A percentile compares a stretch with the other conserved stretches of the same genome.
Conservation (phyloP, 2,329 filamentous ascomycete species). For the Arthrobotrys pseudoclavata region DNA sequence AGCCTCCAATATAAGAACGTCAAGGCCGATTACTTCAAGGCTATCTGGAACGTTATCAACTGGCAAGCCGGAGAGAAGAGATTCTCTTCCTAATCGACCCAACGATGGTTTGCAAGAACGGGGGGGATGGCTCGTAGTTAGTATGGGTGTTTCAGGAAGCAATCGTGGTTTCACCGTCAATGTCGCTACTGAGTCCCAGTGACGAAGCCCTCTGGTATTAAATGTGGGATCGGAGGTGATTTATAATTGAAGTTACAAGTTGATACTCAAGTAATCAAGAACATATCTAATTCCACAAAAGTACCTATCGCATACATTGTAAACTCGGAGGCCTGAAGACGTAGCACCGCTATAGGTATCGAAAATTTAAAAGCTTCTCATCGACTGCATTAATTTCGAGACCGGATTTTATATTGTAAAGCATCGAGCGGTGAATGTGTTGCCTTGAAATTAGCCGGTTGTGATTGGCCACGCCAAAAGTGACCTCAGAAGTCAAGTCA, state of each 20-base stretch:
- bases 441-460: constrained; percentile 42
- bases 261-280: background rate
- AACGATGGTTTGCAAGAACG: background rate
- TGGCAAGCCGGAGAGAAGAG: constrained; percentile 81
- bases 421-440: constrained; percentile 39
- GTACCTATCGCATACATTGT: background rate
- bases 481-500: constrained; percentile 51
- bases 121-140: background rate
- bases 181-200: too few relatives aligned
- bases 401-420: too few relatives aligned
- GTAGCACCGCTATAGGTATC: too few relatives aligned
- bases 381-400: too few relatives aligned
- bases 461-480: constrained; percentile 52
- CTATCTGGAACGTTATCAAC: constrained; percentile 95
- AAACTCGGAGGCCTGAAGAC: background rate
- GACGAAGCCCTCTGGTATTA: too few relatives aligned
- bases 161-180: too few relatives aligned
- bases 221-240: too few relatives aligned
- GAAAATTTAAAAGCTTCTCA: too few relatives aligned
- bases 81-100: constrained; percentile 34
- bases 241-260: too few relatives aligned
- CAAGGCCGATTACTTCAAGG: constrained; percentile 94
- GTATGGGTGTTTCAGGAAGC: background rate
- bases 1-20: constrained; percentile 94
- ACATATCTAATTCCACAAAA: background rate